These are phyloP conservation scores for Byssoonygena ceratinophila DNA, from an alignment of 2,329 filamentous ascomycete species.

Conservation along the genomic window DNA sequence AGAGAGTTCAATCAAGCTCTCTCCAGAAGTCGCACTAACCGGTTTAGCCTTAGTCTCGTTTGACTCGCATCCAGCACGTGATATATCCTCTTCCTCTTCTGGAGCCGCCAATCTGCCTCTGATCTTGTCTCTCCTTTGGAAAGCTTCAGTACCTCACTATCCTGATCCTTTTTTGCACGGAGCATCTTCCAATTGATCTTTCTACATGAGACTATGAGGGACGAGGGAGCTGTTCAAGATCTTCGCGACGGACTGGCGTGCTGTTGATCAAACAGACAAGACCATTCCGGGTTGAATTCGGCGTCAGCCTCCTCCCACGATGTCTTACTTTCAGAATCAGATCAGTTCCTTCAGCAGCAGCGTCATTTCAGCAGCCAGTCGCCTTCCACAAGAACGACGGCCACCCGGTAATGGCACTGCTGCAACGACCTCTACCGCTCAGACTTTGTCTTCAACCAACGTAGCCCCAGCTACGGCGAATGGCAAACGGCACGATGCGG, in stretches of 20 bases:
- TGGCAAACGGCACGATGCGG: slow-evolving; percentile 49
- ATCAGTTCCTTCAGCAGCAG: slow-evolving; percentile 52
- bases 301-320: slow-evolving; percentile 27
- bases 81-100: no score
- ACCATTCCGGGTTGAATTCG: background rate
- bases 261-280: background rate
- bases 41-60: background rate
- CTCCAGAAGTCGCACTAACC: background rate
- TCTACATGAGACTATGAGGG: background rate
- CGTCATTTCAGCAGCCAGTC: slow-evolving; percentile 53
- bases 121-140: no score
- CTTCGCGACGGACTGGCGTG: background rate
- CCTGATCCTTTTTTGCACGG: background rate
- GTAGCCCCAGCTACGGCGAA: slow-evolving; percentile 39
- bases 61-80: background rate
- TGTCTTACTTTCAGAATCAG: slow-evolving; percentile 58
- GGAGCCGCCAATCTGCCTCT: no score
- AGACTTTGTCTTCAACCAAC: slow-evolving; percentile 26
- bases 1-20: background rate
- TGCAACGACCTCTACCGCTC: slow-evolving; percentile 20
- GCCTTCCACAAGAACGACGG: slow-evolving; percentile 46
- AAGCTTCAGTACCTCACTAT: background rate
- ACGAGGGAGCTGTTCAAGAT: background rate
- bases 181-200: background rate
- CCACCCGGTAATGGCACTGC: slow-evolving; percentile 42